Conservation (phyloP, 345 rosid species). For the Lumnitzera littorea region DNA sequence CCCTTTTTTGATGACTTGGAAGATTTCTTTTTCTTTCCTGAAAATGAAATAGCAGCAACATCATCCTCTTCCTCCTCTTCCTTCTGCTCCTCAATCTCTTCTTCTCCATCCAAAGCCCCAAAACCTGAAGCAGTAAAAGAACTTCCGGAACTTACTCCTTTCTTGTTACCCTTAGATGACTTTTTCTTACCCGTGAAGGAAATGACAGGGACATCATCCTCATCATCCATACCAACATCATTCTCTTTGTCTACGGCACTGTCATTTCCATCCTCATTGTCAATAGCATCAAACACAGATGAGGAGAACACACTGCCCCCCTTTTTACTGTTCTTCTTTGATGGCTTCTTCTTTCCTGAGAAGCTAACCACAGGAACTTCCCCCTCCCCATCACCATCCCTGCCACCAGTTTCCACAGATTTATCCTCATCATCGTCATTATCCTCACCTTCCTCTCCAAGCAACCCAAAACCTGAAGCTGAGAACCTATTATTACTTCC, state of each 20-base stretch:
- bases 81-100: conserved; percentile 19
- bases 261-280: conserved; percentile 18
- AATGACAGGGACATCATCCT: conserved; percentile 7
- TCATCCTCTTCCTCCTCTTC: conserved; percentile 25
- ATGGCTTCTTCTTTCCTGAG: conserved; percentile 44
- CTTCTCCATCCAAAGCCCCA: conserved; percentile 24
- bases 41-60: conserved; percentile 20
- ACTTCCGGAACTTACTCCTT: conserved; percentile 8
- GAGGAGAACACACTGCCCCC: conserved; percentile 13
- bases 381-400: conserved; percentile 29
- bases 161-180: conserved; percentile 15
- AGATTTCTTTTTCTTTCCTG: conserved; percentile 78
- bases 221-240: conserved; percentile 4
- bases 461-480: conserved; percentile 13
- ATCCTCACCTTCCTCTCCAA: conserved; percentile 17
- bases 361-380: conserved; percentile 32
- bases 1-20: conserved; percentile 59
- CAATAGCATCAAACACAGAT: conserved; percentile 26
- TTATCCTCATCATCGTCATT: conserved; percentile 7
- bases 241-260: conserved; percentile 4
- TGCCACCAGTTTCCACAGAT: conserved; percentile 44
- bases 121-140: conserved; percentile 7
- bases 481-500: conserved; percentile 1
- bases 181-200: conserved; percentile 16
- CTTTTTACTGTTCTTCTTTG: conserved; percentile 32